Conservation (phyloP, 2,329 filamentous ascomycete species). For the Phialophora macrospora region DNA sequence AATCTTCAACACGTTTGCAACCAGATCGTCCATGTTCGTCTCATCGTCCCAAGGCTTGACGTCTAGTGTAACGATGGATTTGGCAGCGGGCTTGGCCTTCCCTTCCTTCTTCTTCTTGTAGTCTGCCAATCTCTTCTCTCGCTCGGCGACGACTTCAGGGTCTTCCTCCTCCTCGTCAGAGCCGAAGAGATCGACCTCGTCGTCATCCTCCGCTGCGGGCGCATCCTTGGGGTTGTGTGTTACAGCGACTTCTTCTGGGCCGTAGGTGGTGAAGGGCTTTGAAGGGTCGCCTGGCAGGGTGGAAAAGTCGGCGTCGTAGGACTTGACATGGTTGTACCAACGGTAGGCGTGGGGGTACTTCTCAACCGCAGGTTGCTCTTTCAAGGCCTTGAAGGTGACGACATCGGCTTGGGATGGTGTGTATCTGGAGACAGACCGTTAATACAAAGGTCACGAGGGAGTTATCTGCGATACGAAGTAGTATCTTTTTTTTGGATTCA, state of each 20-base stretch:
- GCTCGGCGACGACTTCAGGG: constrained; percentile 78
- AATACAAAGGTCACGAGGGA: constrained; percentile 17
- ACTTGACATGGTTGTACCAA: constrained; percentile 99
- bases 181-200: constrained; percentile 92
- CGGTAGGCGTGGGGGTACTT: constrained; percentile 94
- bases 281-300: constrained; percentile 88
- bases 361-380: constrained; percentile 72
- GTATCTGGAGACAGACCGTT: constrained; percentile 53
- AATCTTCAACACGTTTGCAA: constrained; percentile 79
- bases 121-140: constrained; percentile 87
- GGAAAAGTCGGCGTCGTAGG: constrained; percentile 90
- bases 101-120: constrained; percentile 97
- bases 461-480: constrained; percentile 32
- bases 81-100: constrained; percentile 89
- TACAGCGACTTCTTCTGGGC: constrained; percentile 77
- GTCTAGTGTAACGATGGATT: constrained; percentile 93
- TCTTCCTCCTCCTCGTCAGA: constrained; percentile 94
- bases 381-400: constrained; percentile 88
- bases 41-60: constrained; percentile 99
- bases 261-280: constrained; percentile 87
- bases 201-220: constrained; percentile 70
- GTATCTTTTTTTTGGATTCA: constrained; percentile 55
- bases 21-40: constrained; percentile 85
- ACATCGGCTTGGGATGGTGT: constrained; percentile 92
- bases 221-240: constrained; percentile 87